phyloP scores from a whole-genome alignment of 495 filamentous ascomycete genomes.

The Penicillium angulare region DNA sequence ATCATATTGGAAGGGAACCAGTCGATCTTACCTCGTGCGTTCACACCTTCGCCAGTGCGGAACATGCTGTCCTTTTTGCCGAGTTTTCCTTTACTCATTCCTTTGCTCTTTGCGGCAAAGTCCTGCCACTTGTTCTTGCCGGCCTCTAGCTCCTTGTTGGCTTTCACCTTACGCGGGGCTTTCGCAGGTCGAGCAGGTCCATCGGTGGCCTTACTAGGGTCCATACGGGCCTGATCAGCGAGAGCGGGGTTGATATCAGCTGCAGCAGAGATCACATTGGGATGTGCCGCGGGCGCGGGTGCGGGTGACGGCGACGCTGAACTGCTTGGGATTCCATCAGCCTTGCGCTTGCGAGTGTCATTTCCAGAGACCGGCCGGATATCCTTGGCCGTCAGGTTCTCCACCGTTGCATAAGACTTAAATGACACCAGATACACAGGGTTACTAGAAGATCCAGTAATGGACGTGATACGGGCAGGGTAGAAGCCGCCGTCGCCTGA shows the following conservation, averaged over 20 bases:
- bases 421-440: conserved; percentile 94
- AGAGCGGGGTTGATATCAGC: conserved; percentile 80
- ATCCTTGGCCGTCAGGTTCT: conserved; percentile 81
- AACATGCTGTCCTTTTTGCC: conserved; percentile 98
- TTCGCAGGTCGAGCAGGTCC: conserved; percentile 65
- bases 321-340: conserved; percentile 69
- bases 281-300: conserved; percentile 32
- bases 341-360: conserved; percentile 83
- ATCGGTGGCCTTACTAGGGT: conserved; percentile 65
- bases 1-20: neutral
- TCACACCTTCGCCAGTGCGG: conserved; percentile 79
- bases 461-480: conserved; percentile 86
- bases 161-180: conserved; percentile 79
- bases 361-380: conserved; percentile 68
- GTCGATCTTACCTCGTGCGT: conserved; percentile 69
- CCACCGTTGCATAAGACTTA: conserved; percentile 78
- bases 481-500: conserved; percentile 90
- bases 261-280: conserved; percentile 80
- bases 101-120: conserved; percentile 76
- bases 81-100: conserved; percentile 73
- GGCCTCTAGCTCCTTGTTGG: conserved; percentile 82
- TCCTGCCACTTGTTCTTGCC: conserved; percentile 95
- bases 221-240: conserved; percentile 66
- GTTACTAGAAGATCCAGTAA: conserved; percentile 82
- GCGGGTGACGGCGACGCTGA: conserved; percentile 47